Conservation (phyloP, 1,139 yeast genomes). For the Taphrina deformans region DNA sequence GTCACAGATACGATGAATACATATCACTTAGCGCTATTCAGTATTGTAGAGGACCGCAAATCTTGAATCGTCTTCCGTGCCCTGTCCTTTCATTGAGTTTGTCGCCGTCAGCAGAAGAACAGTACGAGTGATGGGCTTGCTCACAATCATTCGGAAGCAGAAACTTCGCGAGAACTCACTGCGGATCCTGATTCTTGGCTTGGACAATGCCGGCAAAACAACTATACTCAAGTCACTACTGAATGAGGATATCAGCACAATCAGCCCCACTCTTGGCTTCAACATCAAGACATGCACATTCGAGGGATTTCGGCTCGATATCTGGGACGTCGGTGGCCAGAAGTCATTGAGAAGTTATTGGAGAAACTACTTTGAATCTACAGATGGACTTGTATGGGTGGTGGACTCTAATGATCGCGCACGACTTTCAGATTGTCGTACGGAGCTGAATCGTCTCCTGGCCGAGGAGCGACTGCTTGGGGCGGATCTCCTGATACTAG, state of each 20-base stretch:
- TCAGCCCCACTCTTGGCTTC: conserved; percentile 59
- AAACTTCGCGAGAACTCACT: conserved; percentile 76
- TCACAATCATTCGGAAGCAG: conserved; percentile 78
- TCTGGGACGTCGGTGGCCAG: conserved; percentile 92
- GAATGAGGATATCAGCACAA: conserved; percentile 44
- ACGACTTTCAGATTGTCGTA: conserved; percentile 55
- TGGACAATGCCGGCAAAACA: conserved; percentile 89
- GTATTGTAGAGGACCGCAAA: no score
- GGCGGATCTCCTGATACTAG: conserved; percentile 52
- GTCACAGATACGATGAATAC: no score
- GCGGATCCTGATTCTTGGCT: conserved; percentile 71
- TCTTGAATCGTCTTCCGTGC: no score
- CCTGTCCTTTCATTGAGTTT: no score
- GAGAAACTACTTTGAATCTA: conserved; percentile 86
- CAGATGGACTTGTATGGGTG: conserved; percentile 90
- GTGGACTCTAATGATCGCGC: conserved; percentile 70
- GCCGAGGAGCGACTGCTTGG: conserved; percentile 69
- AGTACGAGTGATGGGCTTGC: conserved; percentile 89
- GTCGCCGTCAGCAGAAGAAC: no score
- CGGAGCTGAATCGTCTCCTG: conserved; percentile 63
- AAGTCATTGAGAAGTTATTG: conserved; percentile 74
- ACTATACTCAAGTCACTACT: conserved; percentile 63
- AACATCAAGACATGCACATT: conserved; percentile 48
- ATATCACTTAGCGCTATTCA: no score
- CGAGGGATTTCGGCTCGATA: conserved; percentile 47